A percentile compares a stretch with the other conserved stretches of the same genome.
These are phyloP conservation scores for Thalassiosira pacifica DNA, from an alignment of 352 stramenopile genomes.

Conservation along the genomic window DNA sequence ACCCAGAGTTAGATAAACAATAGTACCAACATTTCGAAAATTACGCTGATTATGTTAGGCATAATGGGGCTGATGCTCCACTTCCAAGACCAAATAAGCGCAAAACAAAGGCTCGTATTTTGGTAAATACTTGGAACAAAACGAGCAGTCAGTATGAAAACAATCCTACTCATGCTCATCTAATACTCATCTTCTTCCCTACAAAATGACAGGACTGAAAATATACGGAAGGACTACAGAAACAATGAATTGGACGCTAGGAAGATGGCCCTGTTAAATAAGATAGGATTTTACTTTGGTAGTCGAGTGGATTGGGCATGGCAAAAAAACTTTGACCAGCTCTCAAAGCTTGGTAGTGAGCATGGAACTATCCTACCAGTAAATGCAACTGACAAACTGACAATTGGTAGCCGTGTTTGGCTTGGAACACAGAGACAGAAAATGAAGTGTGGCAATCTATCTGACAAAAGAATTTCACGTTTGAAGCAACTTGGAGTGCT, in stretches of 20 bases:
- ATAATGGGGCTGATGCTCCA: not conserved
- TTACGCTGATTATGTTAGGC: not conserved
- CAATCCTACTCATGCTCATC: not conserved
- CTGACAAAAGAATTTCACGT: not conserved
- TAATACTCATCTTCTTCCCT: not conserved
- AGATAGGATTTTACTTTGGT: not conserved
- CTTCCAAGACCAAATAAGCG: not conserved
- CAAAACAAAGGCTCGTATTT: not conserved
- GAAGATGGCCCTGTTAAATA: not conserved
- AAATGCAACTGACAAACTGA: not conserved
- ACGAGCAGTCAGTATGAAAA: not conserved
- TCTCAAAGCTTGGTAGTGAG: not conserved
- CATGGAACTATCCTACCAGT: not conserved
- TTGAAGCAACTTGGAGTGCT: not conserved
- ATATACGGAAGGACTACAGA: not conserved
- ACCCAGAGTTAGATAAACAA: too few species aligned
- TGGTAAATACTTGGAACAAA: not conserved
- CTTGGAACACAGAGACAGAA: not conserved
- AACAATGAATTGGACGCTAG: not conserved
- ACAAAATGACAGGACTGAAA: not conserved
- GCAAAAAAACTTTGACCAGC: not conserved
- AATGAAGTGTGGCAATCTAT: not conserved
- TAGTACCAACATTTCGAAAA: not conserved
- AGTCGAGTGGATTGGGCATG: not conserved
- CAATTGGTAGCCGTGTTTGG: not conserved